Conservation (phyloP, 2,329 filamentous ascomycete species). For the Colletotrichum higginsianum region DNA sequence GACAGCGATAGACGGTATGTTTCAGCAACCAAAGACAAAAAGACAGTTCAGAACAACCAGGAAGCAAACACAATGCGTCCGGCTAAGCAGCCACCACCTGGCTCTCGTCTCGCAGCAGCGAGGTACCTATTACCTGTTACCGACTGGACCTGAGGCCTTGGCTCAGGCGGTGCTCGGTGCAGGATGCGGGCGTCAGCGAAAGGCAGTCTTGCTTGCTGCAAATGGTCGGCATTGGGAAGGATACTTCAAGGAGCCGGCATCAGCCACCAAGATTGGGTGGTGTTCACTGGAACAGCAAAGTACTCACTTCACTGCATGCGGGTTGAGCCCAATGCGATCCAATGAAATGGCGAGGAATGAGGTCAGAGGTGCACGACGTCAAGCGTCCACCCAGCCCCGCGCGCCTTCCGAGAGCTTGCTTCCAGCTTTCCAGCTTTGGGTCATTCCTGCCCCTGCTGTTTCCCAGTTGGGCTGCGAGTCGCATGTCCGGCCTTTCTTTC, state of each 20-base stretch:
- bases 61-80: constrained; percentile 27
- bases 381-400: constrained; percentile 29
- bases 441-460: background rate
- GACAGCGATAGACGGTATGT: constrained; percentile 11
- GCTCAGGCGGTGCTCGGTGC: constrained; percentile 36
- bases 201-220: background rate
- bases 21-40: constrained; percentile 25
- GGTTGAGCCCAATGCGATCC: constrained; percentile 29
- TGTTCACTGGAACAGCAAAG: constrained; percentile 2
- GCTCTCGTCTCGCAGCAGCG: constrained; percentile 8
- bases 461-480: background rate
- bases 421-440: constrained; percentile 10
- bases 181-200: constrained; percentile 36
- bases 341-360: constrained; percentile 30
- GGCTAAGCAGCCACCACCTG: constrained; percentile 2
- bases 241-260: background rate
- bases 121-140: too few species aligned
- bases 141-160: constrained; percentile 25
- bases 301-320: constrained; percentile 40
- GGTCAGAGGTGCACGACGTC: constrained; percentile 28
- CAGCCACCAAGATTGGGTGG: background rate
- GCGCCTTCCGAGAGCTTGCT: constrained; percentile 22
- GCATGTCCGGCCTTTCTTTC: constrained; percentile 31
- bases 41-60: background rate
- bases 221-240: background rate